Conservation (phyloP, 2,329 filamentous ascomycete species). For the Amauroascus verrucosus region DNA sequence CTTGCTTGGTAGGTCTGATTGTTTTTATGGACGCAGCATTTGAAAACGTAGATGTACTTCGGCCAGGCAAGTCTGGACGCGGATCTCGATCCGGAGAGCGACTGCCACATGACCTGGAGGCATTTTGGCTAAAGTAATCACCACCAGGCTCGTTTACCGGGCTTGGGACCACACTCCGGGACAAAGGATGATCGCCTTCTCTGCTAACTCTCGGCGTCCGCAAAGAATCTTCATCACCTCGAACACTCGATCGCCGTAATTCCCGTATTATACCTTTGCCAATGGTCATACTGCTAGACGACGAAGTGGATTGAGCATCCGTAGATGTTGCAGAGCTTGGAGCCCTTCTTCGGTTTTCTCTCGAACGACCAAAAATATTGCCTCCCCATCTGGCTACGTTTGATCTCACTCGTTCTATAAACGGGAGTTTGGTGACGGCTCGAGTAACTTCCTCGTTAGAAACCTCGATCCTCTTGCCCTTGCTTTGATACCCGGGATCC, state of each 20-base stretch:
- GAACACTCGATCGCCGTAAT: constrained; percentile 46
- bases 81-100: constrained; percentile 20
- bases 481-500: constrained; percentile 66
- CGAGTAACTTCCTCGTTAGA: constrained; percentile 81
- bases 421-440: constrained; percentile 79
- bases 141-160: constrained; percentile 42
- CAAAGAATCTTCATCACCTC: constrained; percentile 46
- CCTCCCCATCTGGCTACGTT: constrained; percentile 59
- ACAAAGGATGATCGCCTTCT: constrained; percentile 59
- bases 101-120: constrained; percentile 9
- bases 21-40: constrained; percentile 40
- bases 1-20: constrained; percentile 29
- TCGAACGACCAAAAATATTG: constrained; percentile 41
- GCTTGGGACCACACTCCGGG: constrained; percentile 62
- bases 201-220: constrained; percentile 41
- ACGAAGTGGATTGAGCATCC: constrained; percentile 47
- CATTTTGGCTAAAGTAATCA: constrained; percentile 30
- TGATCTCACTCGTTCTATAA: constrained; percentile 74
- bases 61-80: constrained; percentile 33
- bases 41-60: constrained; percentile 36
- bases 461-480: constrained; percentile 80
- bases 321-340: constrained; percentile 45
- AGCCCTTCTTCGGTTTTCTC: constrained; percentile 41
- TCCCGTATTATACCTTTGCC: constrained; percentile 43
- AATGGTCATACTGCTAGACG: constrained; percentile 45